phyloP scores from a whole-genome alignment of 2,329 filamentous ascomycete species.

The Cladosporium colombiae region DNA sequence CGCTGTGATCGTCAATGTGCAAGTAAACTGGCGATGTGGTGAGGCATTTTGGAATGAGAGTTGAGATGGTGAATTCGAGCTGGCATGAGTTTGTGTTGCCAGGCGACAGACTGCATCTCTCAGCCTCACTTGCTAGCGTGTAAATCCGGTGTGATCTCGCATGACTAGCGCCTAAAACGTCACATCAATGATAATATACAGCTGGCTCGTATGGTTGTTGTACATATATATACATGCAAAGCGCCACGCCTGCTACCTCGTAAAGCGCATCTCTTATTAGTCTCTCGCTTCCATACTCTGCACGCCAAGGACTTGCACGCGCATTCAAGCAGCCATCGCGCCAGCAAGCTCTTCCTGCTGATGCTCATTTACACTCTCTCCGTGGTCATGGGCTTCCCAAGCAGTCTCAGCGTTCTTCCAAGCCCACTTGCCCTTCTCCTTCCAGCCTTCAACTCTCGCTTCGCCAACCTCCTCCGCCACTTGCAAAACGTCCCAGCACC shows the following conservation, averaged over 20 bases:
- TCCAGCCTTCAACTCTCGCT: conserved; percentile 31
- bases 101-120: not conserved
- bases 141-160: too few relatives aligned
- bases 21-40: too few relatives aligned
- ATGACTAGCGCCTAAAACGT: too few relatives aligned
- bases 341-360: not conserved
- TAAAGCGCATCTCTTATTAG: not conserved
- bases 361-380: not conserved
- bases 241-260: not conserved
- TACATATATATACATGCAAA: not conserved
- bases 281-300: not conserved
- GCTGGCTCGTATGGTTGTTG: not conserved
- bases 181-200: not conserved
- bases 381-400: not conserved
- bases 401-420: conserved; percentile 21
- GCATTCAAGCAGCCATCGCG: not conserved
- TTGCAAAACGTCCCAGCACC: conserved; percentile 40
- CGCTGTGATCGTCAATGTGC: too few relatives aligned
- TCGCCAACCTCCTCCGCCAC: conserved; percentile 31
- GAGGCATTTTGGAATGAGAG: too few relatives aligned
- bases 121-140: not conserved
- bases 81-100: too few relatives aligned
- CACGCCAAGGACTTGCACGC: not conserved
- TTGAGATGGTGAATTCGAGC: too few relatives aligned
- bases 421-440: conserved; percentile 29